Base-by-base conservation (phyloP, 2,329 filamentous ascomycete genomes). In the Fusarium equiseti region DNA sequence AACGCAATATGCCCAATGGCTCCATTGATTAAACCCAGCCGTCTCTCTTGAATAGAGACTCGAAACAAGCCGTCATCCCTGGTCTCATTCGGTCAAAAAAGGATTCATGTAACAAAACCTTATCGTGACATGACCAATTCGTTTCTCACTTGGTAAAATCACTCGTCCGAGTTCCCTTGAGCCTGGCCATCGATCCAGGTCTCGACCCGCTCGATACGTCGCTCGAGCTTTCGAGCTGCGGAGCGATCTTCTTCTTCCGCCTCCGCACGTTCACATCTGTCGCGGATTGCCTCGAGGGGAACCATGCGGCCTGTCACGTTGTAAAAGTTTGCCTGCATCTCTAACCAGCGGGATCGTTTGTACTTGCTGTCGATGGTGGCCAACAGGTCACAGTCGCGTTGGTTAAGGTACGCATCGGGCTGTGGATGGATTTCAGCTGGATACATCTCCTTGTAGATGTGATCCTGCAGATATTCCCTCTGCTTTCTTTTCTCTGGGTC, bases 281-380 rank as follows among this genome's bases (percentile, higher is more conserved):
- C 73, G 43, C 78, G 77, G 48, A 85, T 77, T n/a, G 79, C 70
- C 35, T 79, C 77, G 10, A 81, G 69, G 2, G 81, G 79, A 1
- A 84, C 73, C 77, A 83, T 78, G 9, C 80, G 76, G 6, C 83
- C 83, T 0, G 82, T 84, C 46, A 74, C 79, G 61, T 84, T 83
- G 73, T 77, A 81, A 57, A 84, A 83, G 51, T 79, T 80, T 31
- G 82, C 80, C 65, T 85, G 83, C 75, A 84, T 80, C 63, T 83
- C 79, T 1, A 83, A 75, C 80, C 81, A 84, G 26, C 76, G 77
- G 29, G 75, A 74, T 22, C 66, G 73, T 49, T 78, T 76, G 40
- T 78, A 75, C 54, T 77, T 76, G 63, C 76, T 78, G 29, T 81
- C 78, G 3, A 82, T 69, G 9, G 78, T 59, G 4, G 76, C 81